Evolutionary conservation across 306 rosid species (phyloP), one percentile per base, ranked within the genome.

Genomic region (Sphenostylis stenocarpa): DNA sequence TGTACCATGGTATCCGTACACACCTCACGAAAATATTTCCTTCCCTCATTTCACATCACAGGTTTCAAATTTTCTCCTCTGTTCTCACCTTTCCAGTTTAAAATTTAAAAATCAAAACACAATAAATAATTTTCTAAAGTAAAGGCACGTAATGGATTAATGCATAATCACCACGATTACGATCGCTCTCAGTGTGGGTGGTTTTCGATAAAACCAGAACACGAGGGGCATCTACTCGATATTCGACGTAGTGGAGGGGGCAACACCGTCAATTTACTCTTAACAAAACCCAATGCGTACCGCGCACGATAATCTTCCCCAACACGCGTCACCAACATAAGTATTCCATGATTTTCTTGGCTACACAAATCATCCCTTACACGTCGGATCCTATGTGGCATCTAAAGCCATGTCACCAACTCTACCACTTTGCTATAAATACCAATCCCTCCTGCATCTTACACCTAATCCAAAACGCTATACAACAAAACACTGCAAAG

Each of bases 151-250:
- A 80, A 49, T 72, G 65, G 45, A 41, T 64, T 45, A 80, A 49
- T 72, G 65, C 75, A 31, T 66, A 61, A 64, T 77, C 7, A 9
- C 64, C 87, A 72, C 80, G 47, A 77, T 72, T 76, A 51, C 45
- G n/a, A n/a, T n/a, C n/a, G n/a, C 13, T 20, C 72, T 23, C 70
- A 77, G 58, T 20, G 44, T 26, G 78, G 67, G 78, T 57, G 44
- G 78, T 44, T 84, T 77, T 68, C 76, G 16, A 73, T 44, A 68
- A 60, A 15, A 53, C 52, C 79, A 53, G 64, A 76, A 66, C 58
- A 76, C 62, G 85, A 77, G 68, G 78, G 88, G 76, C 85, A 77
- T 81, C 81, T 77, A 26, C 83, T 41, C 83, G 72, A 52, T 73
- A 81, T 84, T 84, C 83, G n/a, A 77, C 33, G 64, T 21, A 77